Evolutionary conservation across 805 yeast species (phyloP).

Genomic region (Starmerella sp.): DNA sequence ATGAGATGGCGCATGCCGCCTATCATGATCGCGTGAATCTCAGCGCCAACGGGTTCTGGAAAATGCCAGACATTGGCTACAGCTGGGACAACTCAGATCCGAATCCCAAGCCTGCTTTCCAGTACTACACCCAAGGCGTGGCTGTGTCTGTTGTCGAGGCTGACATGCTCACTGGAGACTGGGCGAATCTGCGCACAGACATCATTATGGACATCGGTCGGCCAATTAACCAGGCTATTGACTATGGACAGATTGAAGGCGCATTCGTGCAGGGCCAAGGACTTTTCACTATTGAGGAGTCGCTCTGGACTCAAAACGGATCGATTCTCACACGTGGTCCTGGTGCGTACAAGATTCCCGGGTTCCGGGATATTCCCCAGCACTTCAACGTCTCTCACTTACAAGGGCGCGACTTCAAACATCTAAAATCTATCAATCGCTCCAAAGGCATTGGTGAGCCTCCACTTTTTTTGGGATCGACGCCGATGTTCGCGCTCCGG

Average conservation of each 20-base stretch:
- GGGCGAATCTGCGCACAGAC: conserved; percentile 35
- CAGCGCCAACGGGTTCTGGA: conserved; percentile 40
- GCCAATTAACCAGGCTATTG: conserved; percentile 39
- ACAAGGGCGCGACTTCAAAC: conserved; percentile 34
- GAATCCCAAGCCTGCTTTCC: conserved; percentile 38
- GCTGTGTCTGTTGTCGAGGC: conserved; percentile 37
- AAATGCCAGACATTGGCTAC: conserved; percentile 40
- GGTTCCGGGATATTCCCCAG: conserved; percentile 40
- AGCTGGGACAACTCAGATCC: conserved; percentile 30
- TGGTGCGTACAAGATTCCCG: conserved; percentile 41
- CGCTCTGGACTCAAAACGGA: conserved; percentile 37
- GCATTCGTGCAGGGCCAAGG: conserved; percentile 43
- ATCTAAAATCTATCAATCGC: conserved; percentile 36
- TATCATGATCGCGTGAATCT: conserved; percentile 37
- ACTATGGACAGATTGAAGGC: conserved; percentile 42
- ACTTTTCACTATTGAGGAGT: conserved; percentile 39
- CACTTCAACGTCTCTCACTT: conserved; percentile 35
- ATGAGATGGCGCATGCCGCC: conserved; percentile 34
- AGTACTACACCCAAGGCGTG: conserved; percentile 39
- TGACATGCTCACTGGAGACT: conserved; percentile 40
- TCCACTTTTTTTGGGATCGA: conserved; percentile 38
- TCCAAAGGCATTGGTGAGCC: conserved; percentile 44
- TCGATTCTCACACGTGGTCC: conserved; percentile 39
- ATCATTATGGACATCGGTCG: conserved; percentile 41
- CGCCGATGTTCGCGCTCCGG: conserved; percentile 36